Conservation (phyloP, 2,329 filamentous ascomycete species). For the Ambrosiella cleistominuta region DNA sequence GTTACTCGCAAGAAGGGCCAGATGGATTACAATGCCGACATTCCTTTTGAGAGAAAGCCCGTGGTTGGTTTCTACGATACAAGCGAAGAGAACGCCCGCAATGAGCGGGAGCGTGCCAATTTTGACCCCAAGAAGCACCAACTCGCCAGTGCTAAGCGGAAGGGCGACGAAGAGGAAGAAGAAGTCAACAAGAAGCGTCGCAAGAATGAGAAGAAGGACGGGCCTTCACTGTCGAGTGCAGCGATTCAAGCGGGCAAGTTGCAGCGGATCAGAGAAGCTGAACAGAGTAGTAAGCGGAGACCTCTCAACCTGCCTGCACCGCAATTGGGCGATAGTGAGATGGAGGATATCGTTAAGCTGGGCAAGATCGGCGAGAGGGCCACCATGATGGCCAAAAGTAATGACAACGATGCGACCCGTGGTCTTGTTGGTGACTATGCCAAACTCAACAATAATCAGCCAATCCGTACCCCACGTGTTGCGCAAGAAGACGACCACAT, state of each 20-base stretch:
- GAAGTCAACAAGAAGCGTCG: slow-evolving; percentile 65
- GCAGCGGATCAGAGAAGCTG: slow-evolving; percentile 87
- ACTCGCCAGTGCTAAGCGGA: slow-evolving; percentile 66
- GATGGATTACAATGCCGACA: slow-evolving; percentile 99
- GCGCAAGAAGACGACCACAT: slow-evolving; percentile 89
- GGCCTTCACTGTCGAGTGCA: slow-evolving; percentile 56
- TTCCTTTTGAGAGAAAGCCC: slow-evolving; percentile 89
- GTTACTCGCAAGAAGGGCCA: slow-evolving; percentile 80
- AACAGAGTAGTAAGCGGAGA: slow-evolving; percentile 86
- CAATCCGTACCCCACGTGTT: slow-evolving; percentile 80
- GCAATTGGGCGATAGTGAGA: slow-evolving; percentile 79
- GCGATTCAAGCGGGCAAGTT: slow-evolving; percentile 85
- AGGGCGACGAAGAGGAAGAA: slow-evolving; percentile 76
- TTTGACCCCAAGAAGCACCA: slow-evolving; percentile 92
- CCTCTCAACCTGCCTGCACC: slow-evolving; percentile 69
- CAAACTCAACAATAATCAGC: slow-evolving; percentile 60
- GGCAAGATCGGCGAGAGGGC: slow-evolving; percentile 83
- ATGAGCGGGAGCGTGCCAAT: slow-evolving; percentile 66
- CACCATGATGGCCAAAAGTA: slow-evolving; percentile 52
- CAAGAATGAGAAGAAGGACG: slow-evolving; percentile 68
- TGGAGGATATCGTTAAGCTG: slow-evolving; percentile 98
- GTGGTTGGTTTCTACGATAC: slow-evolving; percentile 89
- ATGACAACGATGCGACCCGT: slow-evolving; percentile 70
- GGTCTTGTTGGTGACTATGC: slow-evolving; percentile 79
- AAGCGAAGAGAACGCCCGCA: slow-evolving; percentile 57